Evolutionary conservation across 495 filamentous ascomycete genomes (phyloP).

Genomic region (Pseudoneurospora amorphoporcata): DNA sequence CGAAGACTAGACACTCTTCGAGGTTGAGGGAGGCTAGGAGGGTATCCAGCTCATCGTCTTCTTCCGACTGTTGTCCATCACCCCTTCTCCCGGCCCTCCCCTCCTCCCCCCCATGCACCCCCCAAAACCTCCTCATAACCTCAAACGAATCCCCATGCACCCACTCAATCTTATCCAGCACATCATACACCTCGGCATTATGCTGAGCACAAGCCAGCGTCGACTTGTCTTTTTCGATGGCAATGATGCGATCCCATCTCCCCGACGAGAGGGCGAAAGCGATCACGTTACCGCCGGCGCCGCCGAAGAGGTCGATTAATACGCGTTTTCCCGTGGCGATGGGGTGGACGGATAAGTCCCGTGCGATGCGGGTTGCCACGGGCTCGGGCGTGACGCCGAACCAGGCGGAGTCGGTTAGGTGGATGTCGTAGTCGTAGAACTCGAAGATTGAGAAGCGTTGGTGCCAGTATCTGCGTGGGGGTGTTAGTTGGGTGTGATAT

Average conservation of each 20-base stretch:
- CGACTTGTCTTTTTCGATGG: slow-evolving; percentile 70
- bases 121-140: slow-evolving; percentile 21
- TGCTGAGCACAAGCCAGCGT: slow-evolving; percentile 81
- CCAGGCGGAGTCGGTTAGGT: slow-evolving; percentile 87
- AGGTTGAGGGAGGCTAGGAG: slow-evolving; percentile 44
- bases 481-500: neutral
- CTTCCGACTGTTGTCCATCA: slow-evolving; percentile 7
- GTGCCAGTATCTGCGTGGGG: slow-evolving; percentile 61
- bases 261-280: slow-evolving; percentile 66
- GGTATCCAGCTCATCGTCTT: slow-evolving; percentile 17
- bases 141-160: slow-evolving; percentile 74
- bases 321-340: slow-evolving; percentile 29
- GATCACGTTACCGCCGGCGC: slow-evolving; percentile 91
- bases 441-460: slow-evolving; percentile 81
- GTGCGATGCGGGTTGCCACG: slow-evolving; percentile 72
- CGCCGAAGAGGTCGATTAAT: slow-evolving; percentile 82
- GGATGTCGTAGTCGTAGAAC: slow-evolving; percentile 71
- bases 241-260: slow-evolving; percentile 71
- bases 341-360: slow-evolving; percentile 47
- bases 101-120: neutral
- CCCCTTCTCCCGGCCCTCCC: neutral
- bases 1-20: slow-evolving; percentile 39
- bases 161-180: slow-evolving; percentile 64
- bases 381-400: slow-evolving; percentile 92
- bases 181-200: slow-evolving; percentile 83